Conservation (phyloP, 768 basidiomycete species). For the Mycena latifolia region DNA sequence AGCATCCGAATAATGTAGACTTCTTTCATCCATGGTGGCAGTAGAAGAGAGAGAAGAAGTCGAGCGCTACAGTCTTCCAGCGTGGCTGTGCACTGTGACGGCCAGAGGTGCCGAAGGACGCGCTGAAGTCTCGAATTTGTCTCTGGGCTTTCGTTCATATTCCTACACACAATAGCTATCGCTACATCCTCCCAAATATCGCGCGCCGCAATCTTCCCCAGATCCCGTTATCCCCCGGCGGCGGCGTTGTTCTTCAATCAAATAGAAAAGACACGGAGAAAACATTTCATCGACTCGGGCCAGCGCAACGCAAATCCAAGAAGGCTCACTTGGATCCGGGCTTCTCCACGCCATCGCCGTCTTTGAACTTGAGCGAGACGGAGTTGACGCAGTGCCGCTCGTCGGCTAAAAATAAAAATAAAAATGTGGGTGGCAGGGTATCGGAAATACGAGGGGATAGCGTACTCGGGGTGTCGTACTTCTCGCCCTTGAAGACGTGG, state of each 20-base stretch:
- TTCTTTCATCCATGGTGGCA: too few relatives aligned
- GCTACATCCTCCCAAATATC: conserved; percentile 27
- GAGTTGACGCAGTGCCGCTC: conserved; percentile 95
- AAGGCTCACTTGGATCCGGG: conserved; percentile 25
- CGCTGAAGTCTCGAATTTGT: too few relatives aligned
- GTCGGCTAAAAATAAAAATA: conserved; percentile 60
- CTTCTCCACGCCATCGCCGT: conserved; percentile 51
- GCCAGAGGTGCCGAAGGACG: too few relatives aligned
- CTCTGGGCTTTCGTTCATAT: too few relatives aligned
- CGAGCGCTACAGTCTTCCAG: too few relatives aligned
- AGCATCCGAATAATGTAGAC: too few relatives aligned
- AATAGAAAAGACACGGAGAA: not conserved
- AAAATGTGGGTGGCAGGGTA: not conserved
- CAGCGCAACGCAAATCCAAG: too few relatives aligned
- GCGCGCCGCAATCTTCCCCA: conserved; percentile 17
- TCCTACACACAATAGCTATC: not conserved
- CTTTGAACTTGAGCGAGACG: conserved; percentile 82
- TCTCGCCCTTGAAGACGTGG: conserved; percentile 96
- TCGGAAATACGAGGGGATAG: conserved; percentile 14
- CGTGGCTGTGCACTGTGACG: too few relatives aligned
- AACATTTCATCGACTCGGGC: too few relatives aligned
- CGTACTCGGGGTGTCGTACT: conserved; percentile 82
- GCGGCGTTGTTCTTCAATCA: conserved; percentile 5
- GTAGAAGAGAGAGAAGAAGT: too few relatives aligned
- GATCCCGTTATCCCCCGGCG: conserved; percentile 4